phyloP scores from a whole-genome alignment of 352 stramenopile genomes.

The Pythium inflatum region DNA sequence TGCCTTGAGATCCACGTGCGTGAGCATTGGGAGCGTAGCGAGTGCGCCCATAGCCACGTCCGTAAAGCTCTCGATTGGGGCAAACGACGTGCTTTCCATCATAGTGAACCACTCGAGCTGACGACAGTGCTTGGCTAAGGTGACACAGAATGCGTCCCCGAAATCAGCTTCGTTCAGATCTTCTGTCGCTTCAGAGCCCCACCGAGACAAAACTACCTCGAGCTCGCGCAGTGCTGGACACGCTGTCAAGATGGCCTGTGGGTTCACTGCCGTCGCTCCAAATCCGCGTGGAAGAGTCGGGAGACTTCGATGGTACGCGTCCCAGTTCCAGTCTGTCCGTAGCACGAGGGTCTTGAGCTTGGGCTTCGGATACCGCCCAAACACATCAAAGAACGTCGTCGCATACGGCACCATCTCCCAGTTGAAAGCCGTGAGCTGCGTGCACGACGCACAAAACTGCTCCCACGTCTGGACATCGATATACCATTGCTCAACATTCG shows the following conservation, averaged over 20 bases:
- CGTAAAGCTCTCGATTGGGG: no score
- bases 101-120: no score
- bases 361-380: conserved; percentile 23
- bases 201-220: no score
- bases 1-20: no score
- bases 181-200: no score
- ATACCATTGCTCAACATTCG: conserved; percentile 11
- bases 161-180: no score
- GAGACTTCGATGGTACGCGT: not conserved
- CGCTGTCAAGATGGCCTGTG: not conserved
- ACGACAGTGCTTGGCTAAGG: no score
- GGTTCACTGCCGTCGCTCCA: conserved; percentile 2
- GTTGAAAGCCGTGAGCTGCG: conserved; percentile 13
- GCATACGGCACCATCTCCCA: conserved; percentile 23
- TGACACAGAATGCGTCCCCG: no score
- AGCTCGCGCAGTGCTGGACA: not conserved
- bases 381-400: conserved; percentile 29
- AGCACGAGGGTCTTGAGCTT: conserved; percentile 23
- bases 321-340: conserved; percentile 16
- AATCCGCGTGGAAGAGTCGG: not conserved
- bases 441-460: conserved; percentile 2
- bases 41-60: no score
- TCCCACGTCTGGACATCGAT: conserved; percentile 15
- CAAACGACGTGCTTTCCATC: no score
- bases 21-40: no score